Conservation (phyloP, 768 basidiomycete species). For the Pseudohyphozyma bogoriensis region DNA sequence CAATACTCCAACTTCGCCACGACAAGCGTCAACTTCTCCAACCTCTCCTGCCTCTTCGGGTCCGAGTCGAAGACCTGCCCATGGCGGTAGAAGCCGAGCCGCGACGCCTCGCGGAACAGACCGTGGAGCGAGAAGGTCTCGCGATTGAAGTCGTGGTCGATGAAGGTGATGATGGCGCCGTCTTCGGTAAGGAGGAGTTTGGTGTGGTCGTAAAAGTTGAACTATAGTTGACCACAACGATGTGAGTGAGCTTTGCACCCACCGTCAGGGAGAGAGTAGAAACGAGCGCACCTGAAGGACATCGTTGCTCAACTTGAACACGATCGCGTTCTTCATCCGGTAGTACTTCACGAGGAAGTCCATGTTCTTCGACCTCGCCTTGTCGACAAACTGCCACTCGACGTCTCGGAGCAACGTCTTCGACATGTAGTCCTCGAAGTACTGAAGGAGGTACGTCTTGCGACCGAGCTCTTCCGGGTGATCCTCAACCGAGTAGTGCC, state of each 20-base stretch:
- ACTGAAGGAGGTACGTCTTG: conserved; percentile 84
- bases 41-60: conserved; percentile 3
- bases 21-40: conserved; percentile 36
- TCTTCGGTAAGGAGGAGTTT: conserved; percentile 80
- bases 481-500: conserved; percentile 48
- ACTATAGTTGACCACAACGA: conserved; percentile 45
- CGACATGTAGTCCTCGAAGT: conserved; percentile 92
- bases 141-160: conserved; percentile 42
- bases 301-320: conserved; percentile 92
- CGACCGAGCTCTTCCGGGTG: conserved; percentile 73
- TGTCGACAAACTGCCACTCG: conserved; percentile 67
- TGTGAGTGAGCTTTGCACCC: conserved; percentile 1
- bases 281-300: conserved; percentile 67
- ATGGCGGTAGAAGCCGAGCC: conserved; percentile 10
- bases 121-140: conserved; percentile 21
- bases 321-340: conserved; percentile 91
- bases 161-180: conserved; percentile 71
- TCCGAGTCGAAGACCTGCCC: neutral
- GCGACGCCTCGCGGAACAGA: conserved; percentile 22
- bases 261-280: neutral
- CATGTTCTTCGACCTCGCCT: conserved; percentile 65
- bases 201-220: conserved; percentile 97
- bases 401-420: conserved; percentile 75
- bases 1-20: conserved; percentile 76
- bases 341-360: conserved; percentile 92